Base-by-base conservation (phyloP, 2,329 filamentous ascomycete species). In the Clarireedia hainanense region DNA sequence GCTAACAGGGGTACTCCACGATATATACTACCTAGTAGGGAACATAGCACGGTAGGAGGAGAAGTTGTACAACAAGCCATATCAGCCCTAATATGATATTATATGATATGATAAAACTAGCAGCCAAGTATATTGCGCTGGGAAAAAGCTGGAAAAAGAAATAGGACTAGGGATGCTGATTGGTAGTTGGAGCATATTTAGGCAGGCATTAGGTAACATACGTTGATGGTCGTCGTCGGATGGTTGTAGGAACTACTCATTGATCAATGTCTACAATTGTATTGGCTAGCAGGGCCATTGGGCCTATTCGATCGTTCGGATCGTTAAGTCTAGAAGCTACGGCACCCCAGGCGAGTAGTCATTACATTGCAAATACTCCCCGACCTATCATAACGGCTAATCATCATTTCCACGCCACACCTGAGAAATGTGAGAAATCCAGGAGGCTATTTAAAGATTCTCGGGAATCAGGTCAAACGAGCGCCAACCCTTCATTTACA, bases 51-150 rank as follows among this genome's bases (percentile, higher is more conserved):
- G 42, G 20, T 26, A 20, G n/a, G 20, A 20, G 10, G n/a, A 23
- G 42, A 59, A 61, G 50, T 39, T 57, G 58, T 54, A 62, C 61
- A 64, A 52, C 64, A 59, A 56, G 58, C 57, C 63, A 64, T 66
- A 68, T 65, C 64, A 66, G 63, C 61, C 61, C 60, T 62, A 60
- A 58, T 67, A 67, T 61, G 7, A 49, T 43, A 50, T 36, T 17
- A 48, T 48, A 34, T 24, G 26, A 46, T 27, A 43, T 43, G 20
- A 14, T 52, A 54, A 47, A 34, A 39, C 37, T 27, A 53, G 47
- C 48, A 47, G 37, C 56, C 45, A 47, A 48, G 42, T 30, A 30
- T 30, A 30, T 30, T 30, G 6, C 7, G 27, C 27, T 30, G 27
- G 27, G 27, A 30, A 30, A 30, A 30, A 10, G 27, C 27, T 30